A percentile compares a stretch with the other conserved stretches of the same genome.
phyloP scores from a whole-genome alignment of 768 basidiomycete genomes.

The Amanita thiersii region DNA sequence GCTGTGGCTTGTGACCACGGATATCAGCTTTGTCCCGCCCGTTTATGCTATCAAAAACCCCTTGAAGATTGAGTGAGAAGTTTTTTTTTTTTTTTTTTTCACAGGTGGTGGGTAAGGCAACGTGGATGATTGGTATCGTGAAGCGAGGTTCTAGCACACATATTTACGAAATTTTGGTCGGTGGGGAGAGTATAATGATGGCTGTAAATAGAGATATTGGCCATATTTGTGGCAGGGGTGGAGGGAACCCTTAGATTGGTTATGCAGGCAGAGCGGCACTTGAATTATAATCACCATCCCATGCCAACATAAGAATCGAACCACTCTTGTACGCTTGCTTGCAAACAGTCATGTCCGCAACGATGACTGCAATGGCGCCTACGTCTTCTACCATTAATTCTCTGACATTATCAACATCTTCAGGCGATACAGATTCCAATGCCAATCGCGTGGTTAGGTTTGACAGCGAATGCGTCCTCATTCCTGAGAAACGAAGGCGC shows the following conservation, averaged over 20 bases:
- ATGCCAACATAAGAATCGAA: constrained; percentile 3
- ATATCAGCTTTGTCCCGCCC: no score
- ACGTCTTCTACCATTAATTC: not conserved
- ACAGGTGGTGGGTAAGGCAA: no score
- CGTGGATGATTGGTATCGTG: no score
- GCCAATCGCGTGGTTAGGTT: constrained; percentile 50
- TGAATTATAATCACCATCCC: constrained; percentile 7
- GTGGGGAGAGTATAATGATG: no score
- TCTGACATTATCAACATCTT: not conserved
- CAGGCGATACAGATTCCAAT: not conserved
- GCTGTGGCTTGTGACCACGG: not conserved
- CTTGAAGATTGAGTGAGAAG: no score
- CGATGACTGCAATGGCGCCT: constrained; percentile 4
- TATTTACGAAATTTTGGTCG: no score
- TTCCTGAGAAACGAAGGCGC: constrained; percentile 49
- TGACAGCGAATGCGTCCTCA: constrained; percentile 65
- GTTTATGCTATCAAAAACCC: no score
- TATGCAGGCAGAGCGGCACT: not conserved
- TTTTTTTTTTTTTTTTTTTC: no score
- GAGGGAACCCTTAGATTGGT: constrained; percentile 2
- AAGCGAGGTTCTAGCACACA: no score
- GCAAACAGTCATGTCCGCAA: constrained; percentile 5
- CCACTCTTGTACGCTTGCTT: constrained; percentile 3
- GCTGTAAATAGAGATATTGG: not conserved
- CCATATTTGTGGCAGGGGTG: not conserved